Evolutionary conservation across 1,284 basidiomycete genomes (phyloP).

Genomic region (Taiwanofungus camphoratus): DNA sequence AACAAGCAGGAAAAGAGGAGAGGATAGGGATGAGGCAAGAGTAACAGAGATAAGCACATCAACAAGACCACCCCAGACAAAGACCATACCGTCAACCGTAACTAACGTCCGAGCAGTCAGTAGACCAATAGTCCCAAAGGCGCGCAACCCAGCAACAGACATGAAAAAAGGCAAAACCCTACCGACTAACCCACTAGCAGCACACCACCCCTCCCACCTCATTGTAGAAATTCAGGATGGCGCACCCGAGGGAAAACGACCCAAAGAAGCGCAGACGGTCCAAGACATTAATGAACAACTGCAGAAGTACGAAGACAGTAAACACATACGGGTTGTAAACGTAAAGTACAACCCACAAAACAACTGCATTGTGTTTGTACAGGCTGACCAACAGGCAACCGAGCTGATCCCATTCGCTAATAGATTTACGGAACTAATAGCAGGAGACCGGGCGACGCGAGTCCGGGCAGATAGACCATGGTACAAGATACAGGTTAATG

Average conservation of each 20-base stretch:
- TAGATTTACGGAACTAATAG: not conserved
- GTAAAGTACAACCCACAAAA: constrained; percentile 4
- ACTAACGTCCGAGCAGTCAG: too few relatives aligned
- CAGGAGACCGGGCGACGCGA: not conserved
- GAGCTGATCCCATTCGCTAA: not conserved
- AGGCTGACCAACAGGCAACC: not conserved
- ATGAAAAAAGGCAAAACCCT: too few relatives aligned
- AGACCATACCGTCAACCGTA: too few relatives aligned
- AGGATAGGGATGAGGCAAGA: too few relatives aligned
- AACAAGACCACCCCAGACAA: too few relatives aligned
- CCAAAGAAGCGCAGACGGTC: not conserved
- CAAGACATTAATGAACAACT: constrained; percentile 1
- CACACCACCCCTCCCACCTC: constrained; percentile 3
- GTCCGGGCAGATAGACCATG: constrained; percentile 1
- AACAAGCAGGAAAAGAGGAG: too few relatives aligned
- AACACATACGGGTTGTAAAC: constrained; percentile 1
- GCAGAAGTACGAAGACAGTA: constrained; percentile 1
- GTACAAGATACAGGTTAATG: constrained; percentile 5
- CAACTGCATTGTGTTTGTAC: constrained; percentile 3
- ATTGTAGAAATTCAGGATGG: constrained; percentile 2
- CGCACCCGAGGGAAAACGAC: not conserved
- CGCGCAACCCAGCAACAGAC: too few relatives aligned
- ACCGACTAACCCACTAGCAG: constrained; percentile 3
- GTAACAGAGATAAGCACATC: too few relatives aligned
- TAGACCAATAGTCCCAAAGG: too few relatives aligned